These are phyloP conservation scores for Nephromyces sp. DNA, from an alignment of 169 alveolate species.

Conservation along the genomic window DNA sequence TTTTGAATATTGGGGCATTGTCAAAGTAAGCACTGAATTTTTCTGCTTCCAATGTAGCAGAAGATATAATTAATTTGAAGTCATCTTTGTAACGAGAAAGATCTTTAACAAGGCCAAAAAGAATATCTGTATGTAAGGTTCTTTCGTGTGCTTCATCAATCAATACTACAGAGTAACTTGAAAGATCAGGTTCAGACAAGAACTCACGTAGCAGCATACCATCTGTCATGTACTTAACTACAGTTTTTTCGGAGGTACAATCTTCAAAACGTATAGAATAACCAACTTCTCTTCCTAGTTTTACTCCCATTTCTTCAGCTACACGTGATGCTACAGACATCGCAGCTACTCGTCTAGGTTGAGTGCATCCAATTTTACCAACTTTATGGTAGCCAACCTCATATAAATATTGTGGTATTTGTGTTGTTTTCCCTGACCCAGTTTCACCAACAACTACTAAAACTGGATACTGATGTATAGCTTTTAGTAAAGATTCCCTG, in stretches of 20 bases:
- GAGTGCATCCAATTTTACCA: constrained; percentile 95
- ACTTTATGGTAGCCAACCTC: constrained; percentile 89
- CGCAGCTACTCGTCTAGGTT: constrained; percentile 99
- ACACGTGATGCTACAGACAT: constrained; percentile 98
- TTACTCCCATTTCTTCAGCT: constrained; percentile 90
- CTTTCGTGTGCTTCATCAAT: constrained; percentile 99
- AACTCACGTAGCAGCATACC: constrained; percentile 97
- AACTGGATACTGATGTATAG: constrained; percentile 82
- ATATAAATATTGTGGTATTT: constrained; percentile 90
- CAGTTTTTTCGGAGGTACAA: constrained; percentile 87
- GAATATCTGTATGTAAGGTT: constrained; percentile 96
- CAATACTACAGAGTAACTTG: constrained; percentile 83
- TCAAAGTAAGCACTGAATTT: constrained; percentile 93
- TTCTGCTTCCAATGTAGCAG: constrained; percentile 96
- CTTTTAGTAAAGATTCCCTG: constrained; percentile 80
- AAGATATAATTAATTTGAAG: constrained; percentile 74
- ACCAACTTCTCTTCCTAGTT: constrained; percentile 82
- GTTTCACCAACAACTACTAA: constrained; percentile 96
- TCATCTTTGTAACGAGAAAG: constrained; percentile 60
- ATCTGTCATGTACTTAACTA: constrained; percentile 97
- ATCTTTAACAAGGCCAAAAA: constrained; percentile 93
- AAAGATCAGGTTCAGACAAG: constrained; percentile 87
- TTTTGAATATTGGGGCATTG: constrained; percentile 43
- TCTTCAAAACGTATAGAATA: constrained; percentile 94
- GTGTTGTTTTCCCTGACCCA: constrained; percentile 98